Evolutionary conservation across 345 rosid species (phyloP).

Genomic region (Physaria fendleri): DNA sequence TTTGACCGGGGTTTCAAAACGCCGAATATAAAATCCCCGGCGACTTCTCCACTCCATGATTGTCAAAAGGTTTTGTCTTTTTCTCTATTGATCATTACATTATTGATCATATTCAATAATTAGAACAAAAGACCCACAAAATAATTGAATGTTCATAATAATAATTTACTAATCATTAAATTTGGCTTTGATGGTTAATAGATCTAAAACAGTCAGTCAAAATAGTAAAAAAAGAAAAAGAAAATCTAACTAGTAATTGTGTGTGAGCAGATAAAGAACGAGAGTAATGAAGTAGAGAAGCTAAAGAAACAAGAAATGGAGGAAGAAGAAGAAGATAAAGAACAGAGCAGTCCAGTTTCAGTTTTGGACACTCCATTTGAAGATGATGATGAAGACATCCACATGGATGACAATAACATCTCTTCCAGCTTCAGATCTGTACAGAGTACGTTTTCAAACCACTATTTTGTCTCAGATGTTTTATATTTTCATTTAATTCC

Average conservation of each 20-base stretch:
- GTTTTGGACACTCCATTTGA: slow-evolving; percentile 81
- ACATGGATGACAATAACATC: slow-evolving; percentile 39
- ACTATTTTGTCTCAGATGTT: slow-evolving; percentile 15
- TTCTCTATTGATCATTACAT: slow-evolving; percentile 3
- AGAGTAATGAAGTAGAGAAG: slow-evolving; percentile 37
- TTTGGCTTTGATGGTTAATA: neutral
- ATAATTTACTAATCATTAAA: slow-evolving; percentile 1
- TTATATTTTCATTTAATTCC: neutral
- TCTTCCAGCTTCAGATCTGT: slow-evolving; percentile 61
- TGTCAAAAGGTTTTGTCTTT: slow-evolving; percentile 23
- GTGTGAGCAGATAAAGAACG: slow-evolving; percentile 28
- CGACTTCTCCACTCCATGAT: slow-evolving; percentile 48
- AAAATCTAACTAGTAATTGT: too few species aligned
- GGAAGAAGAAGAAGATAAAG: slow-evolving; percentile 57
- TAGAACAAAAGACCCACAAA: too few species aligned
- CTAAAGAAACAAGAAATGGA: slow-evolving; percentile 29
- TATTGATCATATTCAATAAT: slow-evolving; percentile 14
- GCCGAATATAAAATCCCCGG: slow-evolving; percentile 65
- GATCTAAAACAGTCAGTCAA: too few species aligned
- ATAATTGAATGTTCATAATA: too few species aligned
- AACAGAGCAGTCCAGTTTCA: slow-evolving; percentile 91
- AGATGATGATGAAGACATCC: slow-evolving; percentile 56
- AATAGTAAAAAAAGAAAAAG: too few species aligned
- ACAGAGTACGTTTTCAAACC: slow-evolving; percentile 55
- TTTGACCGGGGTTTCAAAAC: slow-evolving; percentile 45